Conservation (phyloP, 2,329 filamentous ascomycete genomes). For the Nectriaceae sp. region DNA sequence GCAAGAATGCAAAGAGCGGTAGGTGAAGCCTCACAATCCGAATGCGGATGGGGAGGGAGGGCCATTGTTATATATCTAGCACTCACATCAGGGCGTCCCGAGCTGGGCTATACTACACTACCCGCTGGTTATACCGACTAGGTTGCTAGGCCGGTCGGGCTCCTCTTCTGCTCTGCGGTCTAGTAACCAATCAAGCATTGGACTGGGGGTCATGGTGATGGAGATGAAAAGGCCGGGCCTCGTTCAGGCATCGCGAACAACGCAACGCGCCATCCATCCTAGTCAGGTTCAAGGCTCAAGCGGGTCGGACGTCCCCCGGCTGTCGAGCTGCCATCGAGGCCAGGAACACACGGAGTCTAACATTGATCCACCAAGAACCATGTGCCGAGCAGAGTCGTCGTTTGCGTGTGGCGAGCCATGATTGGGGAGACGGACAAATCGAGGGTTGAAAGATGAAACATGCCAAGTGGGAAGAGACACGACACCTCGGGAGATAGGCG, state of each 20-base stretch:
- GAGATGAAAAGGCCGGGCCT: too few relatives aligned
- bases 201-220: too few relatives aligned
- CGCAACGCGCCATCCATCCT: too few relatives aligned
- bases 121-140: not conserved
- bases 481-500: too few relatives aligned
- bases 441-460: not conserved
- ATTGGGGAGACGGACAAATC: not conserved
- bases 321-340: too few relatives aligned
- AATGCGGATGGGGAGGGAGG: not conserved
- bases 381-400: too few relatives aligned
- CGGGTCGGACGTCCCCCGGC: too few relatives aligned
- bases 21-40: not conserved
- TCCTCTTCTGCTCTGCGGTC: too few relatives aligned
- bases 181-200: too few relatives aligned
- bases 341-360: not conserved
- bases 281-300: not conserved
- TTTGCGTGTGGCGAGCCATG: not conserved
- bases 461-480: not conserved
- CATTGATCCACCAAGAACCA: too few relatives aligned
- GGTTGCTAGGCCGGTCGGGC: not conserved
- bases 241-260: too few relatives aligned
- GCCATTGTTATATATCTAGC: not conserved
- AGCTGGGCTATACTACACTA: not conserved
- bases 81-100: not conserved
- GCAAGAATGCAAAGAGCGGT: constrained; percentile 1